Evolutionary conservation across 805 yeast species (phyloP), one percentile per base, ranked within the genome.

Genomic region (Starmerella etchellsii): DNA sequence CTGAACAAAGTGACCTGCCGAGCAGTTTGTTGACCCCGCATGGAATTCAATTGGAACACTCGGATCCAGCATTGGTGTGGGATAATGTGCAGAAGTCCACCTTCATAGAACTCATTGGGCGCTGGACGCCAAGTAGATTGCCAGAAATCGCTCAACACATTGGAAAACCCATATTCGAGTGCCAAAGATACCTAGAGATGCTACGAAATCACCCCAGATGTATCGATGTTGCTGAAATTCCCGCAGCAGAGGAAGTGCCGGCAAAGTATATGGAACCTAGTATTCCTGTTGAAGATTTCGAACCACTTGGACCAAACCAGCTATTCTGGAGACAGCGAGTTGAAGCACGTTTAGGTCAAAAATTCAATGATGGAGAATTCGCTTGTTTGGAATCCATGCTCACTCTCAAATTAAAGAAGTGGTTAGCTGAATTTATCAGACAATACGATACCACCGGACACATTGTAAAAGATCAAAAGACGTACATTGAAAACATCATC

Each of bases 191-290:
- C 32, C 31, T 50, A 2, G 29, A 24, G 2, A 1, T 28, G 7
- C 31, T 50, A 14, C 9, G 27, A 10, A 11, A 13, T 5, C 40
- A 30, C 3, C 25, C 46, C 1, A 20, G 25, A 21, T 8, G 28
- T 2, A 18, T 40, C 9, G 27, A 35, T 23, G 11, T n/a, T 4
- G 44, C 30, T 0, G 53, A 49, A 10, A 41, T 49, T 13, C 51
- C 51, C 15, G 44, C 45, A 10, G 53, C 53, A 2, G 44, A 30
- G 3, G 53, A 50, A 26, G 40, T 37, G 14, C 41, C 42, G 20
- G 37, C 33, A 4, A 20, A 29, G 8, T 27, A 11, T 9, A 13
- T 37, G 1, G 49, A 39, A 18, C 32, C 30, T 4, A 37, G 25
- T 15, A 3, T 39, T n/a, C n/a, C n/a, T n/a, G n/a, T n/a, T n/a